Evolutionary conservation across 2,329 filamentous ascomycete species (phyloP), one percentile per base, ranked within the genome.

Genomic region (Diplodia intermedia): DNA sequence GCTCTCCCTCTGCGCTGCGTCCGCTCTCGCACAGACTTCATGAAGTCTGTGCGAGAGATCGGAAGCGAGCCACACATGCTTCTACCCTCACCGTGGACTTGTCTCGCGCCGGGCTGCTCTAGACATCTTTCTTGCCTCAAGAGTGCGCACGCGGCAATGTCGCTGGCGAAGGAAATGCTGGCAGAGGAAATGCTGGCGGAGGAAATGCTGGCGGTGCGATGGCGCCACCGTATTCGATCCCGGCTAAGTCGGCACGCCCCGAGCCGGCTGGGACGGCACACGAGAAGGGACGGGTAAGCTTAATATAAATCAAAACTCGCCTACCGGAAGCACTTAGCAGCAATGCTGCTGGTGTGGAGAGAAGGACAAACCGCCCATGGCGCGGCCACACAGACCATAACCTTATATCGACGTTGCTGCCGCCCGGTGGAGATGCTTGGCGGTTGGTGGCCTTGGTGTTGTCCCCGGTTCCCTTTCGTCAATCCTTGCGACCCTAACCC

Each of bases 341-440:
- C 38, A 43, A 62, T 33, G 57, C 57, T 12, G 33, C 26, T 18
- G 43, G 20, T 50, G 57, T 20, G 57, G 57, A 36, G 57, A 14
- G 23, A 14, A 47, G n/a, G 20, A 20, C 3, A 4, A 47, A 47
- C 43, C 18, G 9, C 43, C 43, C n/a, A 47, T 47, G 7, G 43
- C 43, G 9, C 15, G 9, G 11, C 26, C 15, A 63, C 60, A 63
- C 60, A 49, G 60, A 63, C 60, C 60, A 52, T 53, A 63, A 62
- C 60, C 47, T 63, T 63, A 63, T 63, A n/a, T 33, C 20, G 47
- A 63, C 60, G 43, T 38, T 2, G 43, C 7, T 20, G 23, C 26
- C 20, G 40, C 6, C 4, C 12, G 43, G 26, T 52, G 29, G 60
- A 26, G 60, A 63, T 52, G 60, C 8, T 31, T 15, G 54, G 54